Evolutionary conservation across 2,329 filamentous ascomycete genomes (phyloP), one percentile per base, ranked within the genome.

Genomic region (Lecanosticta acicola): DNA sequence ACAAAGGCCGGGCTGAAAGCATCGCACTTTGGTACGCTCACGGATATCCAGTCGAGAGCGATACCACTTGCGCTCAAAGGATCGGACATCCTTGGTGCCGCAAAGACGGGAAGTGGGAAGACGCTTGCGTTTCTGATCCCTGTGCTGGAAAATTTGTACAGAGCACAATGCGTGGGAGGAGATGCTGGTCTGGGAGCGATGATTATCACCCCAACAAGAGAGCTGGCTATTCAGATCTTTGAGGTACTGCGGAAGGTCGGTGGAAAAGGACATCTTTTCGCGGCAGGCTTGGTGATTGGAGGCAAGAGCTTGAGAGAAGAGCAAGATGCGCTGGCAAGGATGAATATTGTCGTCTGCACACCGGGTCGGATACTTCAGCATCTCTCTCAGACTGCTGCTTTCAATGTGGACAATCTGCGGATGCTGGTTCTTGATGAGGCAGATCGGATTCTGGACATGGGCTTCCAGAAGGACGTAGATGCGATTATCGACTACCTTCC

Each of bases 311-410:
- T 96, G 59, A 83, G 86, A 62, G 90, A 96, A 62, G 84, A 98
- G 69, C 82, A 87, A 18, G 87, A 94, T 58, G 79, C 90, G 26
- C 65, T 98, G 49, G 80, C 81, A 2, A 80, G 88, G 54, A 97
- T 98, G 91, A 98, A 97, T 64, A 97, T 98, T 39, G 71, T 98
- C 19, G 88, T 98, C 8, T 94, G 90, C 61, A 98, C 93, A 1
- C 93, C 93, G 0, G 93, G 93, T 1, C 81, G 93, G 29, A 94
- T 98, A 77, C 71, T 97, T 57, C 93, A 98, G 68, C 93, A 98
- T 67, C 74, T 98, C 60, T 91, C 94, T 61, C 90, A 96, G 71
- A 97, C 91, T 0, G 87, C 88, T 0, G 82, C 84, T 14, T 85
- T 98, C 62, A 88, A 91, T 54, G 85, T 91, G 53, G 85, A 93